Evolutionary conservation across 148 eudicot genomes (phyloP).

Genomic region (Suaeda aralocaspica): DNA sequence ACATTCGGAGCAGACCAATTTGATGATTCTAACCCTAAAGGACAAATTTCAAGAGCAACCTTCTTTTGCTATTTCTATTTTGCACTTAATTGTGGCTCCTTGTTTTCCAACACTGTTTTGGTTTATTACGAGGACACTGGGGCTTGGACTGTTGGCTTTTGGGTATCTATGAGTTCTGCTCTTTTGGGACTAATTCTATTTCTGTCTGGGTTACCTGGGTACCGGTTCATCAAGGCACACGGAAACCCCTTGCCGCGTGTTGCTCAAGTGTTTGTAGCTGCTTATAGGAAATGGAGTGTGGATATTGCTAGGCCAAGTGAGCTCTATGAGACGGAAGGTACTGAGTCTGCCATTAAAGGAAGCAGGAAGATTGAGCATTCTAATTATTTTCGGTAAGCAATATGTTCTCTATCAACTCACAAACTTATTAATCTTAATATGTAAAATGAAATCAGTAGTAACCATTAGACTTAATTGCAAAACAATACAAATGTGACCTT

Average conservation of each 20-base stretch:
- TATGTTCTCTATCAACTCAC: not conserved
- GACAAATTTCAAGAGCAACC: conserved; percentile 35
- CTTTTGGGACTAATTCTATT: conserved; percentile 44
- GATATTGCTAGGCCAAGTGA: conserved; percentile 23
- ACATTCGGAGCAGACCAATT: conserved; percentile 96
- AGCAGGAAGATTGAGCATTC: conserved; percentile 77
- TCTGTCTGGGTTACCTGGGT: conserved; percentile 43
- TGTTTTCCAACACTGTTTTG: conserved; percentile 80
- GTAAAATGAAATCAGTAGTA: too few species aligned
- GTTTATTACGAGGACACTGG: conserved; percentile 82
- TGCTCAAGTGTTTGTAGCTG: conserved; percentile 72
- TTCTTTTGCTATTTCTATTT: conserved; percentile 82
- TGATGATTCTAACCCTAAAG: conserved; percentile 40
- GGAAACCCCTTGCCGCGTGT: conserved; percentile 90
- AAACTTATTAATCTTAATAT: too few species aligned
- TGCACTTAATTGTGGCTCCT: conserved; percentile 76
- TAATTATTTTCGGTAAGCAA: conserved; percentile 23
- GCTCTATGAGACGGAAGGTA: conserved; percentile 66
- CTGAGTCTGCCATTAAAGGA: conserved; percentile 84
- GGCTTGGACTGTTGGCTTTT: conserved; percentile 73
- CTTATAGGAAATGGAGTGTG: conserved; percentile 47
- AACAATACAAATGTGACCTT: too few species aligned
- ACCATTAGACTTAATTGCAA: too few species aligned
- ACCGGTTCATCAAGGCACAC: conserved; percentile 53
- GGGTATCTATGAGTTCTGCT: conserved; percentile 55